Evolutionary conservation across 805 yeast genomes (phyloP).

Genomic region (Diddensiella santjacobensis): DNA sequence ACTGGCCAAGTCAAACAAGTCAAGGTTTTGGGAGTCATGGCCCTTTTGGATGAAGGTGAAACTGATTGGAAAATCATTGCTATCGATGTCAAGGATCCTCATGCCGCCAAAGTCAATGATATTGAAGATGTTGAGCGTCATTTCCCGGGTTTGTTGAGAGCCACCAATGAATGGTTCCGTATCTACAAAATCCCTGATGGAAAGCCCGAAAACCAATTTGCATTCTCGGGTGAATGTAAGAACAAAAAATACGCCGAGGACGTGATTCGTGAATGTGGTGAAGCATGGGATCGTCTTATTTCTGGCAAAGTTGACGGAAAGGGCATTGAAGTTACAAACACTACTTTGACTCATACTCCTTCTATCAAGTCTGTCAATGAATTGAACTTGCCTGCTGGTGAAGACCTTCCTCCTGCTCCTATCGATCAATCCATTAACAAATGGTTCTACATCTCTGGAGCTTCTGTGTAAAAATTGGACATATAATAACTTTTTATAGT

Average conservation of each 20-base stretch:
- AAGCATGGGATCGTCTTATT: constrained; percentile 78
- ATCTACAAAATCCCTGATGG: constrained; percentile 98
- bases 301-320: constrained; percentile 58
- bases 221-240: constrained; percentile 92
- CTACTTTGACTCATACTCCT: constrained; percentile 60
- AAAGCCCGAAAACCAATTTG: constrained; percentile 93
- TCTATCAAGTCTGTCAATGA: constrained; percentile 32
- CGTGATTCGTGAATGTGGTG: constrained; percentile 74
- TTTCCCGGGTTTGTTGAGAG: constrained; percentile 88
- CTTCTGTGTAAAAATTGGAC: constrained; percentile 28
- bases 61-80: constrained; percentile 96
- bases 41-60: constrained; percentile 95
- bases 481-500: too few species aligned
- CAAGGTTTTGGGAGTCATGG: constrained; percentile 92
- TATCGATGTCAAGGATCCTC: constrained; percentile 81
- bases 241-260: constrained; percentile 82
- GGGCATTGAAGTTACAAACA: constrained; percentile 73
- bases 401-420: constrained; percentile 79
- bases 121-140: constrained; percentile 85
- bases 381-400: constrained; percentile 62
- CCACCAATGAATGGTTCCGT: constrained; percentile 97
- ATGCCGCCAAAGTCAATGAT: constrained; percentile 81
- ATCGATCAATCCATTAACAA: constrained; percentile 95
- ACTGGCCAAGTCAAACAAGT: constrained; percentile 83
- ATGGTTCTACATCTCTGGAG: constrained; percentile 89